These are phyloP conservation scores for Cladosporium velox DNA, from an alignment of 2,329 filamentous ascomycete species.

Conservation along the genomic window DNA sequence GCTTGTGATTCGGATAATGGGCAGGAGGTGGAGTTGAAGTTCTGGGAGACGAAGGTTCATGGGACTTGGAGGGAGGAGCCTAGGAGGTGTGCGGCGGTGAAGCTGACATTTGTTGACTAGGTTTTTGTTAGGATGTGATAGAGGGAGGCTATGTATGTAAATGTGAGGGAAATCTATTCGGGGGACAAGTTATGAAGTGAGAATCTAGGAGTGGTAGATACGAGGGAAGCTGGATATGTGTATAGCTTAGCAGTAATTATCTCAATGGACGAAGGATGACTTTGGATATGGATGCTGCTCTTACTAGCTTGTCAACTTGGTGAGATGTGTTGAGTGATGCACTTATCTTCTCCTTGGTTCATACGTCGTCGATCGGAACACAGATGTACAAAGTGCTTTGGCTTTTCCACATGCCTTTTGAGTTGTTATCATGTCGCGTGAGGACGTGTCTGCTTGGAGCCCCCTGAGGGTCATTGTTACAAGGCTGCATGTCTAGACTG, in stretches of 20 bases:
- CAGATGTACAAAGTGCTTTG: neutral
- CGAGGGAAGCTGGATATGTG: no score
- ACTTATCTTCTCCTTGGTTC: neutral
- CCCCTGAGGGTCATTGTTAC: no score
- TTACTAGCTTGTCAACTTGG: neutral
- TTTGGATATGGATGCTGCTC: neutral
- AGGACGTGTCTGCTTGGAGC: no score
- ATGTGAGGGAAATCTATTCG: neutral
- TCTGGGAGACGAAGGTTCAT: neutral
- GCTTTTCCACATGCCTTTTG: neutral
- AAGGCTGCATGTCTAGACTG: neutral
- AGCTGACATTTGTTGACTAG: neutral
- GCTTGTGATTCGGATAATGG: neutral
- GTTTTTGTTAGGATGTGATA: neutral
- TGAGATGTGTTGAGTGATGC: neutral
- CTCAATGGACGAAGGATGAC: neutral
- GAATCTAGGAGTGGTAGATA: neutral
- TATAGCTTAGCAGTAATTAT: no score
- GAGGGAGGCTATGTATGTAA: no score
- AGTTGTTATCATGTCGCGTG: neutral
- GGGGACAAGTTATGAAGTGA: neutral
- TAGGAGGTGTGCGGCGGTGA: neutral
- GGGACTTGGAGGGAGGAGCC: neutral
- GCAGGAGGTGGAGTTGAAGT: neutral
- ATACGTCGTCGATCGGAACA: neutral